Conservation (phyloP, 2,329 filamentous ascomycete species). For the Penicillium frequentans region DNA sequence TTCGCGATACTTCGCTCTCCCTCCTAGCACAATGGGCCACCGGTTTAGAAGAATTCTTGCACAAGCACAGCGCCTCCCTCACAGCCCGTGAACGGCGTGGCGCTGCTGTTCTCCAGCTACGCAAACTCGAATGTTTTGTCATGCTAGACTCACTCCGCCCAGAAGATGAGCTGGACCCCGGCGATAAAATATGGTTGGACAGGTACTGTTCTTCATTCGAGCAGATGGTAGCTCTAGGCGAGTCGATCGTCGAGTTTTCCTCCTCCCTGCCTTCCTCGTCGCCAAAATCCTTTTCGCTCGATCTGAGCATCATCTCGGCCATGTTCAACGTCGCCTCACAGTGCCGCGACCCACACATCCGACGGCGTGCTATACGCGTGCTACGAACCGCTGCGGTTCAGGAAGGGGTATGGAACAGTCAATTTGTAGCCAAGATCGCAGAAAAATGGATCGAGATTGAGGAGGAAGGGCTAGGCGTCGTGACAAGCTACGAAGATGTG, state of each 20-base stretch:
- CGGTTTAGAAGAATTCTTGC: not conserved
- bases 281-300: conserved; percentile 27
- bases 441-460: conserved; percentile 25
- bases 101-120: conserved; percentile 1
- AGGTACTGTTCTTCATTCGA: conserved; percentile 23
- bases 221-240: conserved; percentile 26
- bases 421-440: conserved; percentile 18
- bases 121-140: conserved; percentile 2
- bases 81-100: conserved; percentile 2
- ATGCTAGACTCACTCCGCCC: conserved; percentile 7
- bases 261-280: not conserved
- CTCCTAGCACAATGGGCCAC: not conserved
- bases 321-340: conserved; percentile 28
- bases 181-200: conserved; percentile 23
- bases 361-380: conserved; percentile 26
- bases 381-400: conserved; percentile 21
- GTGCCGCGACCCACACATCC: conserved; percentile 30
- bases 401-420: conserved; percentile 24
- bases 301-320: conserved; percentile 28
- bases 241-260: conserved; percentile 19
- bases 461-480: conserved; percentile 8
- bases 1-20: not conserved
- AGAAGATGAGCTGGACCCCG: conserved; percentile 5
- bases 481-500: not conserved
- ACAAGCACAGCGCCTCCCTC: not conserved